Conservation (phyloP, 2,329 filamentous ascomycete genomes). For the Monilinia fructicola region DNA sequence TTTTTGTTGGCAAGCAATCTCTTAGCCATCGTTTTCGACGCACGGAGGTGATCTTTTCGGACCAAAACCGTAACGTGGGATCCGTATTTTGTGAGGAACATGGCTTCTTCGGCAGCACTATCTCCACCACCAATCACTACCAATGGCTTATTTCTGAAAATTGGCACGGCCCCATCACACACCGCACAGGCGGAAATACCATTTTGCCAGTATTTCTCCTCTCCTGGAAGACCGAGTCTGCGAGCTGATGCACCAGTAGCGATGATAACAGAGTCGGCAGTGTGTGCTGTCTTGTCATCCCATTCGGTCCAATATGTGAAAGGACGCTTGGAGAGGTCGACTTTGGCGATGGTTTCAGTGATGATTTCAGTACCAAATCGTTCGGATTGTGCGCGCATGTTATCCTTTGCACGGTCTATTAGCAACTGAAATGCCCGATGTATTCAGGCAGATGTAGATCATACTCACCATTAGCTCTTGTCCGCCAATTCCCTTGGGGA, state of each 20-base stretch:
- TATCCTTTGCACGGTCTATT: constrained; percentile 50
- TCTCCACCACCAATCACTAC: constrained; percentile 97
- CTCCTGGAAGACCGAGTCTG: constrained; percentile 77
- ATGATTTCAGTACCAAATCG: constrained; percentile 92
- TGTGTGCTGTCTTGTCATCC: constrained; percentile 76
- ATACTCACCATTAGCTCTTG: constrained; percentile 69
- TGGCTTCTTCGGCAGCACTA: constrained; percentile 93
- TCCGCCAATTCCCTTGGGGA: constrained; percentile 85
- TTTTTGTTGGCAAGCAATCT: constrained; percentile 81
- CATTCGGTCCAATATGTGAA: constrained; percentile 96
- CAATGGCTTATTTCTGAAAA: constrained; percentile 94
- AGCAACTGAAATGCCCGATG: background rate
- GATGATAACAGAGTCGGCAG: constrained; percentile 88
- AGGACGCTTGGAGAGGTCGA: constrained; percentile 80
- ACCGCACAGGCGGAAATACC: constrained; percentile 96
- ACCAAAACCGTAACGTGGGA: constrained; percentile 94
- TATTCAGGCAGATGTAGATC: background rate
- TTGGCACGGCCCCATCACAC: constrained; percentile 93
- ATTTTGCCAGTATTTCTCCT: constrained; percentile 96
- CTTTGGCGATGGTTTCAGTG: constrained; percentile 84
- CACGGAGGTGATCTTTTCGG: constrained; percentile 79
- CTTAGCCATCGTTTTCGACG: constrained; percentile 88
- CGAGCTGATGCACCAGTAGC: constrained; percentile 93
- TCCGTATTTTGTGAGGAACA: constrained; percentile 97
- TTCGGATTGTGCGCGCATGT: constrained; percentile 88